Base-by-base conservation (phyloP, 495 filamentous ascomycete genomes). In the Hyaloscypha finlandica region DNA sequence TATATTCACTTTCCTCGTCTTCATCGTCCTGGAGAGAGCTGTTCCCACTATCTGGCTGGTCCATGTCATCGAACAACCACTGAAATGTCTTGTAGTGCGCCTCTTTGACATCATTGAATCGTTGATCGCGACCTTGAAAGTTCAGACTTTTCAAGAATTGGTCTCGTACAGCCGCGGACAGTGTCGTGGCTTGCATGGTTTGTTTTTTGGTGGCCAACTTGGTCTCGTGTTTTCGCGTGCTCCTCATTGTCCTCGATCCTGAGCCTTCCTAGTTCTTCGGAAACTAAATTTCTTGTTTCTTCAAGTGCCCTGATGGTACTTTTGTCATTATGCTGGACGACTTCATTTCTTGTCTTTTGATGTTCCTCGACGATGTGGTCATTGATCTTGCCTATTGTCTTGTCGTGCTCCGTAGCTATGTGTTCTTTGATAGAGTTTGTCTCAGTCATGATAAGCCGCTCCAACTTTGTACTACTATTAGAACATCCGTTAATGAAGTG, bases 61-160 rank as follows among this genome's bases (percentile, higher is more conserved):
- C 22, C 12, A 57, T 22, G 4, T 59, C 57, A 19, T 35, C 31
- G 22, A 59, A 37, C 29, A 59, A 30, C 57, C 57, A 59, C 30
- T 59, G 57, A 37, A 59, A 59, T 19, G 57, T n/a, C 31, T 59
- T 35, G 12, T 19, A 14, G 3, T 59, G 14, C 57, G 22, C 57
- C 33, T 59, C 57, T 35, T 59, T 59, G 31, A 35, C 37, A 59
- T 59, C 31, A 59, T 35, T n/a, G 12, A 59, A 16, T 59, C 57
- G 14, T 35, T 59, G 8, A 22, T 37, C 22, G 32, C 57, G 29
- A 19, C 22, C 22, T 37, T 31, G 29, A 37, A 59, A 59, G 31
- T 59, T 22, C 6, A 59, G 22, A 25, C 57, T 59, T 33, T 59
- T 59, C 22, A 35, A 30, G 16, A 59, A 35, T 25, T 59, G 3